Percentiles rank a stretch among this genome's conserved stretches.
These are phyloP conservation scores for Alternaria sp. DNA, from an alignment of 2,329 filamentous ascomycete genomes.

Conservation along the genomic window DNA sequence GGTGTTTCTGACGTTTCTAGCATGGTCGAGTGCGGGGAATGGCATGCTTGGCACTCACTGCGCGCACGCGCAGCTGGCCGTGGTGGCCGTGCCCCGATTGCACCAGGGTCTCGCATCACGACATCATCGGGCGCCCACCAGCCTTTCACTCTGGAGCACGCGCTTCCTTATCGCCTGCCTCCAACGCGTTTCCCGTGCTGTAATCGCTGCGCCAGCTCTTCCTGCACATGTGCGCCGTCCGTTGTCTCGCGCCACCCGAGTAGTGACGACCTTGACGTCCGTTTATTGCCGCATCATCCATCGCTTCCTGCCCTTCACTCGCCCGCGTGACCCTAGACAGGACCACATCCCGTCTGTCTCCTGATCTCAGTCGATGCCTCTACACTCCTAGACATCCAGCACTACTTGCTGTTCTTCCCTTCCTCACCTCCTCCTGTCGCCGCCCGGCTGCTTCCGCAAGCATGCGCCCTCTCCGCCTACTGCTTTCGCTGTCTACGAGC, in stretches of 20 bases:
- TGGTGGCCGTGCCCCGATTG: background rate
- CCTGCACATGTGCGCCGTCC: background rate
- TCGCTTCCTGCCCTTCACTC: constrained; percentile 5
- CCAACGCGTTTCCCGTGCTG: background rate
- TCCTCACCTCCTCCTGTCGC: constrained; percentile 6
- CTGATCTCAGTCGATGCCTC: constrained; percentile 31
- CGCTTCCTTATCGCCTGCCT: background rate
- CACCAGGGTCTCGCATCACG: constrained; percentile 1
- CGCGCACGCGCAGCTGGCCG: background rate
- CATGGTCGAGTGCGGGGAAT: constrained; percentile 2
- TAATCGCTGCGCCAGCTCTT: background rate
- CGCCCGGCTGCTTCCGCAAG: constrained; percentile 17
- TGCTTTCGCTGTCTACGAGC: constrained; percentile 54
- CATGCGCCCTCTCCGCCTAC: constrained; percentile 47
- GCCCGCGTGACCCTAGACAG: constrained; percentile 10
- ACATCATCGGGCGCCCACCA: constrained; percentile 9
- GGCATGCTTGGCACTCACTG: background rate
- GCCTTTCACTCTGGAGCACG: background rate
- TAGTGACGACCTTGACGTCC: constrained; percentile 13
- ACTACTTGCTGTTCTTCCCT: constrained; percentile 30
- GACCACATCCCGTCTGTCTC: constrained; percentile 3
- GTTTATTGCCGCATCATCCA: constrained; percentile 28
- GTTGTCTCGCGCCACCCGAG: background rate
- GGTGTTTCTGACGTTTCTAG: background rate
- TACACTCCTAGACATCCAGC: constrained; percentile 26